Percentiles rank a stretch among this genome's conserved stretches.
These are phyloP conservation scores for Ganoderma leucocontextum DNA, from an alignment of 1,284 basidiomycete genomes.

Conservation along the genomic window DNA sequence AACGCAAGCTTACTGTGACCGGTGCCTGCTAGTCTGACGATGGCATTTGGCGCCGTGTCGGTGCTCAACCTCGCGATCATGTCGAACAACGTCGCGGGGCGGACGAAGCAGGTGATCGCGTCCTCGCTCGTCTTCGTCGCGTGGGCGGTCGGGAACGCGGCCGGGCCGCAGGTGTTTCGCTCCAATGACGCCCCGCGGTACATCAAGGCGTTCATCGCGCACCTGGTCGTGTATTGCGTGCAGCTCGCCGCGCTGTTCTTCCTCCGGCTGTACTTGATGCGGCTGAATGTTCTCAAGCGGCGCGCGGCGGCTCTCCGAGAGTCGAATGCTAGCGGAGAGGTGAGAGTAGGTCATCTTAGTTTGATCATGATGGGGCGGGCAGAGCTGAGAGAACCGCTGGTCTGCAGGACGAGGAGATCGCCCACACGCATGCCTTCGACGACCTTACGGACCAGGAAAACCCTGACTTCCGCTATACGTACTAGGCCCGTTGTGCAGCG, in stretches of 20 bases:
- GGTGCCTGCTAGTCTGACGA: slow-evolving; percentile 46
- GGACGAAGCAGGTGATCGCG: slow-evolving; percentile 57
- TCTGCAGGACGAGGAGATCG: slow-evolving; percentile 46
- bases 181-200: slow-evolving; percentile 57
- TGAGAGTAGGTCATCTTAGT: slow-evolving; percentile 26
- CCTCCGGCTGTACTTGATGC: slow-evolving; percentile 47
- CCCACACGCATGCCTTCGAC: slow-evolving; percentile 54
- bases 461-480: slow-evolving; percentile 49
- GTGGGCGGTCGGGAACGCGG: slow-evolving; percentile 59
- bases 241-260: slow-evolving; percentile 53
- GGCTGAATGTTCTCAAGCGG: slow-evolving; percentile 53
- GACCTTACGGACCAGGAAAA: slow-evolving; percentile 59
- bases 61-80: slow-evolving; percentile 52
- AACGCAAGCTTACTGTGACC: background rate
- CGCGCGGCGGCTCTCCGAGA: slow-evolving; percentile 45
- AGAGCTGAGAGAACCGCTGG: background rate
- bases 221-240: slow-evolving; percentile 57
- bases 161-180: slow-evolving; percentile 60
- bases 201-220: slow-evolving; percentile 56
- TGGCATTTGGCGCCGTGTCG: slow-evolving; percentile 46
- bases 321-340: slow-evolving; percentile 40
- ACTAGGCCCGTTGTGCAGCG: slow-evolving; percentile 4
- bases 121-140: slow-evolving; percentile 55
- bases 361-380: background rate
- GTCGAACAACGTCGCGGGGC: slow-evolving; percentile 56